phyloP scores from a whole-genome alignment of 2,329 filamentous ascomycete genomes.

The Cladosporium austrohemisphaericum region DNA sequence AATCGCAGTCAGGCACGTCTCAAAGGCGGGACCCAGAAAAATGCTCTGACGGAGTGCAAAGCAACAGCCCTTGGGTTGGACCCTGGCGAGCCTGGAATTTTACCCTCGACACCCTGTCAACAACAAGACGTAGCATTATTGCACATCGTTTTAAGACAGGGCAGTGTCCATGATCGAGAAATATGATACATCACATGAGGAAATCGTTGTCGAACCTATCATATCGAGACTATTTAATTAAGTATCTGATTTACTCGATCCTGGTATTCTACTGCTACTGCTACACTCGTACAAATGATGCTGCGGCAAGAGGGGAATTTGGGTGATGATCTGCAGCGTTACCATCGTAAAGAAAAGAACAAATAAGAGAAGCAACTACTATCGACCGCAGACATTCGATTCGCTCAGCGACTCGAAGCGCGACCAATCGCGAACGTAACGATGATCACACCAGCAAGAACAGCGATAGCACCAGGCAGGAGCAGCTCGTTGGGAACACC shows the following conservation, averaged over 20 bases:
- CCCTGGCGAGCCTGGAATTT: no score
- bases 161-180: no score
- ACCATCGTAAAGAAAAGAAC: neutral
- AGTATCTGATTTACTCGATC: neutral
- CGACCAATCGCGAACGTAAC: conserved; percentile 77
- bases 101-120: no score
- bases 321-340: conserved; percentile 8
- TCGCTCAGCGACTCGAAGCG: conserved; percentile 23
- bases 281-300: conserved; percentile 8
- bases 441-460: conserved; percentile 89
- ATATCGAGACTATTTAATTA: neutral
- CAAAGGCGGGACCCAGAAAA: no score
- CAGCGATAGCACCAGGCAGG: conserved; percentile 88
- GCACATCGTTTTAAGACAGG: no score
- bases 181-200: no score
- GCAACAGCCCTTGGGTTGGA: no score
- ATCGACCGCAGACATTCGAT: neutral
- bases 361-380: neutral
- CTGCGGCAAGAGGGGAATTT: conserved; percentile 12
- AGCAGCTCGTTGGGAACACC: conserved; percentile 93
- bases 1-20: no score
- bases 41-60: no score
- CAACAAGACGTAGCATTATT: no score
- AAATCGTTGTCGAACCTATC: no score
- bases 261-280: conserved; percentile 15